Percentiles rank a stretch among this genome's conserved stretches.
phyloP scores from a whole-genome alignment of 352 stramenopile species.

The Plasmopara muralis region DNA sequence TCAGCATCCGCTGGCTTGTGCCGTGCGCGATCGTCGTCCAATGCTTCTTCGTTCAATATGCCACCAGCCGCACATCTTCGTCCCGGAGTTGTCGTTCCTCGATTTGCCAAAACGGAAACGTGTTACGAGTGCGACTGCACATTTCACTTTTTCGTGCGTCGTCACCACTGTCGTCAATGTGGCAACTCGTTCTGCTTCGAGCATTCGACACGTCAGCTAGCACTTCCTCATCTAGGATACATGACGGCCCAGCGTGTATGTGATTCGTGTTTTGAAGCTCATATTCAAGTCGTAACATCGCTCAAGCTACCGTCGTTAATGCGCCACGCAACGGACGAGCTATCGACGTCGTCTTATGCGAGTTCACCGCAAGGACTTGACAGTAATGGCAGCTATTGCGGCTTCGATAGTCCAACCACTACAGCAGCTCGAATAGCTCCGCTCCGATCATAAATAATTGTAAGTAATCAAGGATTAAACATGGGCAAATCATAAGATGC shows the following conservation, averaged over 20 bases:
- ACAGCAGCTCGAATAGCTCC: slow-evolving; percentile 16
- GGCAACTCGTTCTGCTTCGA: slow-evolving; percentile 83
- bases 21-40: slow-evolving; percentile 29
- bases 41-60: slow-evolving; percentile 24
- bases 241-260: slow-evolving; percentile 72
- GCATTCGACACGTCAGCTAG: slow-evolving; percentile 67
- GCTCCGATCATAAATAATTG: slow-evolving; percentile 20
- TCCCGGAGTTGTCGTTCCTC: slow-evolving; percentile 35
- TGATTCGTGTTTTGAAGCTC: slow-evolving; percentile 72
- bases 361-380: slow-evolving; percentile 27
- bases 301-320: slow-evolving; percentile 27
- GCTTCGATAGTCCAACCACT: slow-evolving; percentile 17
- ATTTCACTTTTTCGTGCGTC: slow-evolving; percentile 62
- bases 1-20: slow-evolving; percentile 33
- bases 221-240: slow-evolving; percentile 64
- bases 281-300: slow-evolving; percentile 38
- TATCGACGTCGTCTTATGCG: slow-evolving; percentile 30
- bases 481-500: slow-evolving; percentile 13
- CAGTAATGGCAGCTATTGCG: slow-evolving; percentile 27
- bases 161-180: slow-evolving; percentile 80
- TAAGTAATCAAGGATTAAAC: slow-evolving; percentile 4
- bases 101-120: slow-evolving; percentile 57
- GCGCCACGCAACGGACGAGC: slow-evolving; percentile 26
- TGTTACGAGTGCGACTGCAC: slow-evolving; percentile 69
- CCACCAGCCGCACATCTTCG: slow-evolving; percentile 16